phyloP scores from a whole-genome alignment of 2,329 filamentous ascomycete species.

The Clonostachys rosea region DNA sequence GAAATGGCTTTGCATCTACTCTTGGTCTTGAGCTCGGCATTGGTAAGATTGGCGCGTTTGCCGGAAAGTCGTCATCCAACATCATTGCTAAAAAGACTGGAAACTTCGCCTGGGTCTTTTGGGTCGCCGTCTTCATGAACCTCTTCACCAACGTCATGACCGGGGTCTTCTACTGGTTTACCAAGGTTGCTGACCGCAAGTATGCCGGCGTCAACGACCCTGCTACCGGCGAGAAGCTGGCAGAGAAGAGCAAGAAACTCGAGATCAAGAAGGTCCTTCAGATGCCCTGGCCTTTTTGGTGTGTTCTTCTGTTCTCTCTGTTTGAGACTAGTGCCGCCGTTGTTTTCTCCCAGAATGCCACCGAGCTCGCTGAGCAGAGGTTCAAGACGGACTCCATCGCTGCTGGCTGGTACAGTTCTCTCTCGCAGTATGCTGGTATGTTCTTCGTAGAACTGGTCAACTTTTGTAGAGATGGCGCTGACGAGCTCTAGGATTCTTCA shows the following conservation, averaged over 20 bases:
- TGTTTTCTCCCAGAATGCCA: constrained; percentile 48
- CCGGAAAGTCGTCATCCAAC: constrained; percentile 53
- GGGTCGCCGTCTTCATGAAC: constrained; percentile 56
- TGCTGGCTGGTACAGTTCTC: constrained; percentile 47
- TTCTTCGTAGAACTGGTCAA: no score
- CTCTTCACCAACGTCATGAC: constrained; percentile 54
- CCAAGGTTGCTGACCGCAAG: constrained; percentile 35
- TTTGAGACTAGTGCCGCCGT: constrained; percentile 46
- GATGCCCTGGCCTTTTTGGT: constrained; percentile 55
- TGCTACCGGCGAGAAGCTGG: constrained; percentile 51
- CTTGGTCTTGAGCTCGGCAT: constrained; percentile 53
- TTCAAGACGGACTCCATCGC: constrained; percentile 41
- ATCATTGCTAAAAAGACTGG: constrained; percentile 50
- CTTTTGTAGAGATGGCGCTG: no score
- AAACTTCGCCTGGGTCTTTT: constrained; percentile 55
- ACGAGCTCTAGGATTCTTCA: constrained; percentile 30
- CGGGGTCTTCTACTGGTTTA: constrained; percentile 46
- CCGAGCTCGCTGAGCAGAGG: constrained; percentile 50
- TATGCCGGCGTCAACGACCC: constrained; percentile 41
- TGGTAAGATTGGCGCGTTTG: constrained; percentile 53
- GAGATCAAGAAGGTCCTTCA: constrained; percentile 45
- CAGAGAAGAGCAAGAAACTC: constrained; percentile 50
- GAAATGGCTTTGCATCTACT: constrained; percentile 53
- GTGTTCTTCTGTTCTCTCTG: constrained; percentile 37
- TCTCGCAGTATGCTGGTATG: constrained; percentile 35